These are phyloP conservation scores for Nasturtium officinale DNA, from an alignment of 345 rosid genomes.

Conservation along the genomic window DNA sequence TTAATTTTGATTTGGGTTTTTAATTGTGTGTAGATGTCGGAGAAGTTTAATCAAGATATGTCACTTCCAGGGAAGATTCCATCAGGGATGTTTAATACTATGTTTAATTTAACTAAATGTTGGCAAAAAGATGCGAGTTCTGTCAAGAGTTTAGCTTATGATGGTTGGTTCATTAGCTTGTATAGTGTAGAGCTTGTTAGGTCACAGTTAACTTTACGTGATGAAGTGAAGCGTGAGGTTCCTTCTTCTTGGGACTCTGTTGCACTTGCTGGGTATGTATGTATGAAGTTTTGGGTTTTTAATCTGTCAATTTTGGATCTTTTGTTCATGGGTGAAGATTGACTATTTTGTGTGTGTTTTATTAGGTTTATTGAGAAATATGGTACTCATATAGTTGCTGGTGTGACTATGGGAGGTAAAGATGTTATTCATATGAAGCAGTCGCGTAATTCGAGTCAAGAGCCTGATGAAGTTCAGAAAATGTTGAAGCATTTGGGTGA, in stretches of 20 bases:
- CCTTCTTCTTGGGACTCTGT: conserved; percentile 88
- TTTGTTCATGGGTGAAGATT: conserved; percentile 2
- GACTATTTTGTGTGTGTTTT: neutral
- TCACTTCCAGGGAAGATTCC: conserved; percentile 87
- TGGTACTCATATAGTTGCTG: conserved; percentile 80
- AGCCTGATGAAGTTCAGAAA: conserved; percentile 65
- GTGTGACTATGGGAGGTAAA: conserved; percentile 88
- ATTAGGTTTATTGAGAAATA: conserved; percentile 80
- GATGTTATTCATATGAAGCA: conserved; percentile 79
- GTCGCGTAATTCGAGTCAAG: conserved; percentile 59
- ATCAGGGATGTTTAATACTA: conserved; percentile 70
- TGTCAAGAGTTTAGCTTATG: conserved; percentile 68
- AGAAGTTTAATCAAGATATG: conserved; percentile 79
- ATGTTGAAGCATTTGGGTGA: conserved; percentile 65
- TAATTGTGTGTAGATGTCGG: conserved; percentile 82
- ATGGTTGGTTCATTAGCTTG: conserved; percentile 92
- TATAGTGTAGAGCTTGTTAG: conserved; percentile 80
- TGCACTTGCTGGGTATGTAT: conserved; percentile 79
- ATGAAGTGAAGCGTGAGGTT: conserved; percentile 72
- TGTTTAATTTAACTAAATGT: conserved; percentile 66
- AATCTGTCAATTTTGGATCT: neutral
- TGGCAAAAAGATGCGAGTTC: conserved; percentile 89
- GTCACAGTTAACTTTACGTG: conserved; percentile 61
- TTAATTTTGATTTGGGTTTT: neutral
- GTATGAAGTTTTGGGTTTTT: neutral